Base-by-base conservation (phyloP, 805 yeast genomes). In the Henningerozyma blattae region DNA sequence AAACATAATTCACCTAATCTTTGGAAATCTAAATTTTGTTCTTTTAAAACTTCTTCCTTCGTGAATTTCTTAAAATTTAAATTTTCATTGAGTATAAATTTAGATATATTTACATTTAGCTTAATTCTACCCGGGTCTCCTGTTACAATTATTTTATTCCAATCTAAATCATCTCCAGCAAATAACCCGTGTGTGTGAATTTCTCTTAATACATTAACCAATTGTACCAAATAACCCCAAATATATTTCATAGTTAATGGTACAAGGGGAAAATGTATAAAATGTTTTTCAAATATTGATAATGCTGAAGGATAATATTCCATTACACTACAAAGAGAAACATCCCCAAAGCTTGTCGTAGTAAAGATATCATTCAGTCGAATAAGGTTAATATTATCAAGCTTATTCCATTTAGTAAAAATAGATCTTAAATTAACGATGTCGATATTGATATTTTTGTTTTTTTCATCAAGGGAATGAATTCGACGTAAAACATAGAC, bases 231-330 rank as follows among this genome's bases (percentile, higher is more conserved):
- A 46, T 85, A 83, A 22, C 62, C 59, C 95, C 96, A 85, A 30
- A 89, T 56, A 9, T 72, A 50, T 7, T 72, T 70, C 49, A 78
- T 86, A 0, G 78, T 74, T 3, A 82, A 42, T 9, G 52, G 48
- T 15, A 38, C 42, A 14, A 43, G 31, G 9, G 52, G 55, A 37
- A 46, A 46, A 34, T 48, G 46, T 31, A 66, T 62, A 43, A 75
- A 65, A 59, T 84, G 91, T 15, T 68, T 65, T 40, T 85, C 94
- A 36, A 65, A 61, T 31, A 89, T 59, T 1, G 94, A 81, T 35
- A 62, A 62, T 1, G 94, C 69, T 39, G 74, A 64, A 17, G 98
- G 96, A 54, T 70, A 82, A 54, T 75, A 91, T 50, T 89, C 96
- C 57, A 85, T 84, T 4, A 82, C 78, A 29, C 86, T 62, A 28